phyloP scores from a whole-genome alignment of 2,329 filamentous ascomycete species.

The Claviceps maximensis region DNA sequence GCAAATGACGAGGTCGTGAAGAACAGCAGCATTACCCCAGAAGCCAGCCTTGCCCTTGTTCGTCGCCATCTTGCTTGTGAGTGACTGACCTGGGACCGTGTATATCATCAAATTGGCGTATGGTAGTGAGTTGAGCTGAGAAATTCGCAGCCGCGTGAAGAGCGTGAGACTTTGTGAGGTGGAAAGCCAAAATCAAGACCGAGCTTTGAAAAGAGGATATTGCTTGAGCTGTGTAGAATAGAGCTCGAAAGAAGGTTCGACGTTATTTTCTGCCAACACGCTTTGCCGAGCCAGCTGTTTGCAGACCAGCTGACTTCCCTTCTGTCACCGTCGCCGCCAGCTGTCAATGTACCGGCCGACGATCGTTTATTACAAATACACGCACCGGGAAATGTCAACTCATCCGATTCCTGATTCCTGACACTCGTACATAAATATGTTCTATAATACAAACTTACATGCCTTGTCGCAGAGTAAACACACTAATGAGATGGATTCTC shows the following conservation, averaged over 20 bases:
- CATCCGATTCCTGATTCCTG: not conserved
- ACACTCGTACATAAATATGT: not conserved
- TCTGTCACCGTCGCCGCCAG: not conserved
- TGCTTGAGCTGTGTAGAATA: not conserved
- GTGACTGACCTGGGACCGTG: not conserved
- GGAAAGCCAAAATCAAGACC: not conserved
- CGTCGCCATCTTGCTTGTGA: not conserved
- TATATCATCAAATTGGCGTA: not conserved
- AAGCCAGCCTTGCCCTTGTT: not conserved
- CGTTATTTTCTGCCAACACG: not conserved
- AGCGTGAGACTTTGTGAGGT: not conserved
- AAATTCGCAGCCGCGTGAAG: not conserved
- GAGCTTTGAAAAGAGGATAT: not conserved
- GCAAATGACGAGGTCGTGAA: slow-evolving; percentile 20
- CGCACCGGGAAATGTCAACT: not conserved
- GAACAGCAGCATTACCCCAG: slow-evolving; percentile 15
- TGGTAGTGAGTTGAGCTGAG: not conserved
- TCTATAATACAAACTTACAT: not conserved
- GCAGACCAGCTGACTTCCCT: not conserved
- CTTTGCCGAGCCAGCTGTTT: not conserved
- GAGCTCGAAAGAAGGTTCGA: not conserved
- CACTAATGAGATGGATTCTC: not conserved
- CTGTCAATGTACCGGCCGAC: not conserved
- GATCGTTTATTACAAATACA: not conserved
- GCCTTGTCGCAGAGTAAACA: not conserved